These are phyloP conservation scores for Collybia nuda DNA, from an alignment of 768 basidiomycete species.

Conservation along the genomic window DNA sequence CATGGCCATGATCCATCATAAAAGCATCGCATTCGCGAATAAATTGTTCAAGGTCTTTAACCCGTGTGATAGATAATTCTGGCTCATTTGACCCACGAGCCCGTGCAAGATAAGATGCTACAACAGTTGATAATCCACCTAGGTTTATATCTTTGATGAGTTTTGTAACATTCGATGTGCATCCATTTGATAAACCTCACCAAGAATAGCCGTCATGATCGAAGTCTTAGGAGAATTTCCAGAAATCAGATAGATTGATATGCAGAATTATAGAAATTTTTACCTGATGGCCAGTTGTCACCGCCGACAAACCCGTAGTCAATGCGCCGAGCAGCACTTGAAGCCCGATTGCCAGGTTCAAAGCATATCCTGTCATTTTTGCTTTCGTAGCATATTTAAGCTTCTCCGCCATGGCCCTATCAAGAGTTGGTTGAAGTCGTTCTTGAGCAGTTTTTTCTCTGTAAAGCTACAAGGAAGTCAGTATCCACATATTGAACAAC, in stretches of 20 bases:
- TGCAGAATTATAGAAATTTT: constrained; percentile 11
- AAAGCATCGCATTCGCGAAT: constrained; percentile 62
- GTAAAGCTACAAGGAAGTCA: constrained; percentile 8
- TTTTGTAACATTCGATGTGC: not conserved
- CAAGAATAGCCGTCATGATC: constrained; percentile 34
- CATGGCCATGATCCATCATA: constrained; percentile 54
- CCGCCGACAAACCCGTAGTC: constrained; percentile 63
- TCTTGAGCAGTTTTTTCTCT: constrained; percentile 43
- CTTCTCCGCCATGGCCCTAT: constrained; percentile 43
- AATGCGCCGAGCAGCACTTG: constrained; percentile 67
- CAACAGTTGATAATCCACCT: constrained; percentile 68
- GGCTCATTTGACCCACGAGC: constrained; percentile 71
- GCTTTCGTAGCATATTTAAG: constrained; percentile 49
- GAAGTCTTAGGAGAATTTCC: constrained; percentile 27
- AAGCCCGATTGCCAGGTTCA: constrained; percentile 54
- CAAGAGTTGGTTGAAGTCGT: constrained; percentile 54
- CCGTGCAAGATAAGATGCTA: constrained; percentile 73
- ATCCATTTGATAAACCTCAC: constrained; percentile 18
- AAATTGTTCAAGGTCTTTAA: constrained; percentile 65
- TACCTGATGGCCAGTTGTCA: constrained; percentile 40
- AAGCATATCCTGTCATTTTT: constrained; percentile 31
- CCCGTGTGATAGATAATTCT: constrained; percentile 54
- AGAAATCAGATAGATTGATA: not conserved
- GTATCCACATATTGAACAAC: not conserved
- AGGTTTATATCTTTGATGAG: not conserved